A percentile compares a stretch with the other conserved stretches of the same genome.
phyloP scores from a whole-genome alignment of 225 moss, liverwort and hornwort genomes.

The Rhytidiadelphus loreus region DNA sequence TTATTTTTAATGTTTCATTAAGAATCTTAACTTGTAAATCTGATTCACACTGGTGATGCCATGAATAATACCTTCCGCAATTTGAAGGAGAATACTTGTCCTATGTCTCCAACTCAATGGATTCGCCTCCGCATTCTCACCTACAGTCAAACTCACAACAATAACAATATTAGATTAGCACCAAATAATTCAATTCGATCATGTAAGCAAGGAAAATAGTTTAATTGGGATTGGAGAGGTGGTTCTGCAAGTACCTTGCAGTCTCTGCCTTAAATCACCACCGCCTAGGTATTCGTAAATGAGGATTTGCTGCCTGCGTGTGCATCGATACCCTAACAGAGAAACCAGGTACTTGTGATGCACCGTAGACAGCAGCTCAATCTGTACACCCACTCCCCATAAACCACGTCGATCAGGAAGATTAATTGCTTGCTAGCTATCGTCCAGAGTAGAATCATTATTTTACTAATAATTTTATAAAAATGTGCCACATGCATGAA shows the following conservation, averaged over 20 bases:
- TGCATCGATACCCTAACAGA: constrained; percentile 29
- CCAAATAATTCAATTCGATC: neutral
- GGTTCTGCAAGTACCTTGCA: too few species aligned
- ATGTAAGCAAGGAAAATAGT: too few species aligned
- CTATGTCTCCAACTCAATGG: neutral
- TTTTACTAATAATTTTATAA: neutral
- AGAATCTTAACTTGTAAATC: neutral
- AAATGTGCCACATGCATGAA: neutral
- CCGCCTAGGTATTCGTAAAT: constrained; percentile 26
- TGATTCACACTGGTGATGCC: too few species aligned
- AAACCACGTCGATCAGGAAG: neutral
- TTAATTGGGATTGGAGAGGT: too few species aligned
- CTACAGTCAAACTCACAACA: neutral
- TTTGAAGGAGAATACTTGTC: neutral
- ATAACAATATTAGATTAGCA: neutral
- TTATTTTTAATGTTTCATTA: neutral
- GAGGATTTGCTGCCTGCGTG: constrained; percentile 11
- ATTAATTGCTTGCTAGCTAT: neutral
- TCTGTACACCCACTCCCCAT: neutral
- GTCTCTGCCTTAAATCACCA: constrained; percentile 2
- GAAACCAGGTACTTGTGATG: constrained; percentile 34
- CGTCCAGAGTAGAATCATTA: neutral
- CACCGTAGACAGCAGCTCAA: constrained; percentile 37
- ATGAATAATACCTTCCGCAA: neutral
- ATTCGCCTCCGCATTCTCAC: neutral